A percentile compares a stretch with the other conserved stretches of the same genome.
Conservation (phyloP, 2,329 filamentous ascomycete species). For the Hypoxylon sp. region DNA sequence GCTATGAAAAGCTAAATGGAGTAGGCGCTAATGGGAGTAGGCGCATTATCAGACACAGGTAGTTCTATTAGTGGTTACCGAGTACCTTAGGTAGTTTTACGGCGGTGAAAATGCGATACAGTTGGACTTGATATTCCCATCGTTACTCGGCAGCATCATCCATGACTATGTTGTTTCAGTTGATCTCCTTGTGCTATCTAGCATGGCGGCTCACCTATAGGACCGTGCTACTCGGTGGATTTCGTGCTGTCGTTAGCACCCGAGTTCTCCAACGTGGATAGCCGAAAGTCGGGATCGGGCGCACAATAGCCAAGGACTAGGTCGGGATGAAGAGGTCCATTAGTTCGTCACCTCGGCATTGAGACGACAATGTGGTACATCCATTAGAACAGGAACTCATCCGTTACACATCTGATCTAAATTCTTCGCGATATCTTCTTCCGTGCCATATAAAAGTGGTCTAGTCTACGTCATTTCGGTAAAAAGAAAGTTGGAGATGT, state of each 20-base stretch:
- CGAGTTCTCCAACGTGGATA: conserved; percentile 24
- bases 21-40: conserved; percentile 7
- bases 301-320: conserved; percentile 30
- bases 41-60: conserved; percentile 19
- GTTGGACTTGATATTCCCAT: conserved; percentile 1
- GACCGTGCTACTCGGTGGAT: not conserved
- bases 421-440: not conserved
- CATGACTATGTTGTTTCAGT: not conserved
- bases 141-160: not conserved
- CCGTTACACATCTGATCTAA: not conserved
- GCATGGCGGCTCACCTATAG: no score
- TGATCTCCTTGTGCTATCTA: not conserved
- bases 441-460: not conserved
- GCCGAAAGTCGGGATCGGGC: conserved; percentile 36
- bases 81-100: conserved; percentile 13
- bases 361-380: conserved; percentile 4
- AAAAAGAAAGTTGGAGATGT: not conserved
- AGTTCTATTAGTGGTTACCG: conserved; percentile 10
- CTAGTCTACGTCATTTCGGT: not conserved
- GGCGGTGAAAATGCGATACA: conserved; percentile 23
- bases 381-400: not conserved
- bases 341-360: conserved; percentile 13
- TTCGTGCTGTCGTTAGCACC: conserved; percentile 3
- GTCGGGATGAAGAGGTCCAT: conserved; percentile 17
- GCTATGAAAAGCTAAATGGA: conserved; percentile 66